Percentiles rank a stretch among this genome's conserved stretches.
phyloP scores from a whole-genome alignment of 2,329 filamentous ascomycete genomes.

The Arthroderma uncinatum region DNA sequence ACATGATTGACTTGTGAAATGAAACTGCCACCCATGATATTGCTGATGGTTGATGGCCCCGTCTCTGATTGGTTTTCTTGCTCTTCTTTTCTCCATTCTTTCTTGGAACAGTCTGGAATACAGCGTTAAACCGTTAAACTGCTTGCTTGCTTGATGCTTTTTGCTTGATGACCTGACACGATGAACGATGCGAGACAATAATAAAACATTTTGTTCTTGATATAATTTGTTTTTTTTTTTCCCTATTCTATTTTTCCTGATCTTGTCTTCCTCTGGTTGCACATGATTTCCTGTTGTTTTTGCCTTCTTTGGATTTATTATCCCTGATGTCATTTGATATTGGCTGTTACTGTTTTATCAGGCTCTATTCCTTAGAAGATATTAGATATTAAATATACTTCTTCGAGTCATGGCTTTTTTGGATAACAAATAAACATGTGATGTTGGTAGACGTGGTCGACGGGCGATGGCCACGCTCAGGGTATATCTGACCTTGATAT shows the following conservation, averaged over 20 bases:
- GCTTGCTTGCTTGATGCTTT: background rate
- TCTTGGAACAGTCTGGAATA: background rate
- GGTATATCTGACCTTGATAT: too few relatives aligned
- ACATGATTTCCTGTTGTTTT: background rate
- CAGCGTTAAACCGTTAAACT: background rate
- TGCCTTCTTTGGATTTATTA: background rate
- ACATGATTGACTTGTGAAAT: background rate
- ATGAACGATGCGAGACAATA: constrained; percentile 6
- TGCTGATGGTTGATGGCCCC: too few relatives aligned
- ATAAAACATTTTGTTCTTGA: constrained; percentile 1
- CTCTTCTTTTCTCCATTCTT: background rate
- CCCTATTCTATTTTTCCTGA: background rate
- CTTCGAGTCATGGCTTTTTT: background rate
- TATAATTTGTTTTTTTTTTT: constrained; percentile 1
- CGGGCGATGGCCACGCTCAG: too few relatives aligned
- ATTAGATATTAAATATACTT: constrained; percentile 2
- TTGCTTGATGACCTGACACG: constrained; percentile 2
- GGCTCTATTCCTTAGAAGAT: background rate
- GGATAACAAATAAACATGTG: too few relatives aligned
- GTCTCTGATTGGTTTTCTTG: background rate
- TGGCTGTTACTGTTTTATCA: background rate
- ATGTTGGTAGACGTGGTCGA: too few relatives aligned
- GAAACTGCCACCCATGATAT: background rate
- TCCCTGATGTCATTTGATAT: background rate
- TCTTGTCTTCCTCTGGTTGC: background rate